Evolutionary conservation across 306 rosid genomes (phyloP).

Genomic region (Lathyrus sativus): DNA sequence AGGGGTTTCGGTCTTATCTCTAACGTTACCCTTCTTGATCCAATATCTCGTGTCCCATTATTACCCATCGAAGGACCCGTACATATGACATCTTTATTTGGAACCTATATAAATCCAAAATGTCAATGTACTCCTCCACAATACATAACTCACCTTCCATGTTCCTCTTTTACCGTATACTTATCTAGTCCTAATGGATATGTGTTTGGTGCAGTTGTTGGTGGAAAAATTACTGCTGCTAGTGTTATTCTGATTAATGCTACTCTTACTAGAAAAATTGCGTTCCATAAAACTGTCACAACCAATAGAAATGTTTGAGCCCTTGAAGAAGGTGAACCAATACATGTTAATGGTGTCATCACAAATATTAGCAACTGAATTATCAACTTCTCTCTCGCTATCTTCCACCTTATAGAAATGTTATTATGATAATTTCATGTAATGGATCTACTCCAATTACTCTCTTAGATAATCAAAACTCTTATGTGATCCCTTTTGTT

Average conservation of each 20-base stretch:
- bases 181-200: slow-evolving; percentile 27
- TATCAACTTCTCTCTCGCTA: neutral
- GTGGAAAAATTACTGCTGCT: no score
- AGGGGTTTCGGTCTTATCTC: slow-evolving; percentile 54
- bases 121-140: neutral
- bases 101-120: slow-evolving; percentile 1
- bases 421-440: slow-evolving; percentile 34
- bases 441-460: slow-evolving; percentile 45
- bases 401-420: no score
- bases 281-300: no score
- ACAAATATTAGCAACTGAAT: neutral
- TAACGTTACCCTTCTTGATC: slow-evolving; percentile 40
- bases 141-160: neutral
- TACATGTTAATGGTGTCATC: neutral
- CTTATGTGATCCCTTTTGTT: neutral
- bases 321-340: no score
- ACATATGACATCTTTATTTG: slow-evolving; percentile 42
- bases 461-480: neutral
- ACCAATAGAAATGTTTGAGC: no score
- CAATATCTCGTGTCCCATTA: slow-evolving; percentile 15
- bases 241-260: no score
- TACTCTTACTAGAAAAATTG: no score
- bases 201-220: no score
- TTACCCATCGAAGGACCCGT: slow-evolving; percentile 44
- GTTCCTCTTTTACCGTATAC: slow-evolving; percentile 46